Conservation (phyloP, 2,329 filamentous ascomycete genomes). For the Nemania diffusa region DNA sequence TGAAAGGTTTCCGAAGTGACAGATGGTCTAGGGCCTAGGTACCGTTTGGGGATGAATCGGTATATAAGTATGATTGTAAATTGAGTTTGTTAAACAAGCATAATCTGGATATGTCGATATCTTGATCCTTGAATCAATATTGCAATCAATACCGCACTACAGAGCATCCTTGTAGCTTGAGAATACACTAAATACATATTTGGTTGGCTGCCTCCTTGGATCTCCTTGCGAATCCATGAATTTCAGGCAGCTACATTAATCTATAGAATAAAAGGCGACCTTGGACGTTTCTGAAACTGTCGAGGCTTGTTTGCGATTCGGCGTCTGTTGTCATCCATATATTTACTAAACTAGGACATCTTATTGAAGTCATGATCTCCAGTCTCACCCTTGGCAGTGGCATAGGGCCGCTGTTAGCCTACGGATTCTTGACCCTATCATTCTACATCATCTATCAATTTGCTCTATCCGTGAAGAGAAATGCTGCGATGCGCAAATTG, state of each 20-base stretch:
- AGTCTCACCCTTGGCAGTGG: conserved; percentile 7
- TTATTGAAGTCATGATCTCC: conserved; percentile 17
- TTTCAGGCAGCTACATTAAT: conserved; percentile 24
- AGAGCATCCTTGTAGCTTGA: conserved; percentile 1
- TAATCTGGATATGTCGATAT: too few species aligned
- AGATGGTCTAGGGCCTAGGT: too few species aligned
- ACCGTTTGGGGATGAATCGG: too few species aligned
- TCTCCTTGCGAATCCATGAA: not conserved
- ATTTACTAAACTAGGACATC: not conserved
- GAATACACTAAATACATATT: not conserved
- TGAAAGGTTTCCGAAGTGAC: too few species aligned
- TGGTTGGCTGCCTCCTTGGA: not conserved
- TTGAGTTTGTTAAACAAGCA: too few species aligned
- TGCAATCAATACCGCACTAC: not conserved
- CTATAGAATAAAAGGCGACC: not conserved
- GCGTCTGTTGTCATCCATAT: not conserved
- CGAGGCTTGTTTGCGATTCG: not conserved
- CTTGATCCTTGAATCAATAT: too few species aligned
- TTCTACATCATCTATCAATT: conserved; percentile 27
- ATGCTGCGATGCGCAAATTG: conserved; percentile 33
- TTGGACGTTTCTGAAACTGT: not conserved
- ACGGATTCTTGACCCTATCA: conserved; percentile 5
- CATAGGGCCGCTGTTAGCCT: conserved; percentile 7
- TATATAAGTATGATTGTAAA: too few species aligned
- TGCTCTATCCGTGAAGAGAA: conserved; percentile 9